Base-by-base conservation (phyloP, 768 basidiomycete genomes). In the Trametes meyenii region DNA sequence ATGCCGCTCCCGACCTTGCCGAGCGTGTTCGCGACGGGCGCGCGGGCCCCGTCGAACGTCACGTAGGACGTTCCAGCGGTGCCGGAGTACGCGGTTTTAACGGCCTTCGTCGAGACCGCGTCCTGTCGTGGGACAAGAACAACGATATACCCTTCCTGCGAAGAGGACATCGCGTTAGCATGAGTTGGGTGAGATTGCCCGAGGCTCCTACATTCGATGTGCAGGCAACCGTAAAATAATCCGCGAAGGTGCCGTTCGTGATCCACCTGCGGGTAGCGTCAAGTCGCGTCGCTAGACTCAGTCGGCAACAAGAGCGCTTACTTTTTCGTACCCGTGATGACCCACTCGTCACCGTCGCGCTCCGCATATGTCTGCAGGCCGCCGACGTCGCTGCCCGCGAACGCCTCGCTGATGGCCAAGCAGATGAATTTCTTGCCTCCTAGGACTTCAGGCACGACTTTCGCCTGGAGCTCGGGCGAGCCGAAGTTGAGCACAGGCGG, bases 261-360 rank as follows among this genome's bases (percentile, higher is more conserved):
- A 94, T 94, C 92, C 92, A 95, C 69, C 90, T 90, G 73, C 75
- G 33, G 46, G 60, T 46, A 43, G 38, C 24, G 48, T 26, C 10
- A 33, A 3, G 12, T n/a, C 11, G 29, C 1, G 23, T 16, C 16
- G n/a, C 39, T 13, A 33, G 35, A 21, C 36, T 21, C 4, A 3
- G 36, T 21, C 36, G 57, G 19, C 40, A 23, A 24, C 14, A 16
- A 10, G 11, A 39, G 49, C 11, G 69, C 80, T 3, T 59, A 89
- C 92, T 96, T 96, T 75, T 98, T 98, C 6, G 94, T 95, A 17
- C 96, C 96, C 43, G 88, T 92, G 63, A 98, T 87, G 13, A 94
- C 81, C 89, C 90, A 96, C 43, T 87, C 77, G 66, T 91, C 86
- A 1, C 94, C 96, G 68, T 96, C 94, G 58, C 85, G 85, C 58